Base-by-base conservation (phyloP, 768 basidiomycete genomes). In the Suillus fuscotomentosus region DNA sequence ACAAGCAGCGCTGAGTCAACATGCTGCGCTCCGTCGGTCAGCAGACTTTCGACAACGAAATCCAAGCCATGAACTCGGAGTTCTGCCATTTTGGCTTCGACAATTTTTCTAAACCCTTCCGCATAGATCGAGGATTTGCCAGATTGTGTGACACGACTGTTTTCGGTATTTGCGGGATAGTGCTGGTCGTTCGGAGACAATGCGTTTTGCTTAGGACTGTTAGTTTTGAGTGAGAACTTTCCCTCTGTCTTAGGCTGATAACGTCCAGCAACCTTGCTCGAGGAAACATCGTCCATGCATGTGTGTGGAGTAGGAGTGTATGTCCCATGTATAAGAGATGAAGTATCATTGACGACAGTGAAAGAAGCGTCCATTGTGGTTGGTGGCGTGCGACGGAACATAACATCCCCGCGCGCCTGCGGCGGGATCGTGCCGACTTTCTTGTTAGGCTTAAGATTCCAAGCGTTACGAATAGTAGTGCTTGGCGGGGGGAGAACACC, bases 371-470 rank as follows among this genome's bases (percentile, higher is more conserved):
- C 60, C 2, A 62, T 62, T 43, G 70, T 74, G 14, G 69, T 66
- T 10, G 71, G 72, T 39, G 74, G 70, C 17, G 65, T 66, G 22
- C 34, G 65, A 42, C 48, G 66, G 50, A 54, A 60, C 13, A 47
- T 17, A 36, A 34, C 5, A 11, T n/a, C 54, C 2, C 63, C 51
- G 54, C 31, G 31, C 31, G 31, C 31, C 31, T 63, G 62, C 60
- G 63, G 50, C 3, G 61, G 63, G 60, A 64, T 34, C 59, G 53
- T 42, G 15, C 67, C 57, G 34, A 56, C 22, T 6, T 15, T 76
- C 8, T 56, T 13, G 22, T 76, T 76, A n/a, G 75, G 75, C 38
- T 74, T n/a, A 42, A 66, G 60, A 9, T 60, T 48, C 75, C 75
- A 76, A 14, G 68, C 67, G n/a, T 63, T 68, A 53, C n/a, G 64